A percentile compares a stretch with the other conserved stretches of the same genome.
These are phyloP conservation scores for Talaromyces trachyspermus DNA, from an alignment of 495 filamentous ascomycete genomes.

Conservation along the genomic window DNA sequence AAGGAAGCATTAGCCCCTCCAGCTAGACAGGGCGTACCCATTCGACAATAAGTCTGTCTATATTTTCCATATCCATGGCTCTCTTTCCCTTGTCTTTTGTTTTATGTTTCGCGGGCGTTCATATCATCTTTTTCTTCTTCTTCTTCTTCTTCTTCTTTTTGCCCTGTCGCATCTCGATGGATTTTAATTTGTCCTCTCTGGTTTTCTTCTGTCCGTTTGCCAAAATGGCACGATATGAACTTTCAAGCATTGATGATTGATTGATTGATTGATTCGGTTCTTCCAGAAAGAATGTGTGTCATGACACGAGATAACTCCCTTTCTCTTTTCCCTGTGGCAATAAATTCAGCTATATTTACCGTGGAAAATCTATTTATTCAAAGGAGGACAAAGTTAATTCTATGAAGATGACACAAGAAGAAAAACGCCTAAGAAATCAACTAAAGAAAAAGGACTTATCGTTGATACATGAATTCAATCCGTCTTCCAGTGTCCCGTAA, in stretches of 20 bases:
- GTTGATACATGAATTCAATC: constrained; percentile 55
- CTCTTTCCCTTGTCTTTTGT: constrained; percentile 8
- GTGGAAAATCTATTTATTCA: too few relatives aligned
- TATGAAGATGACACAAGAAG: too few relatives aligned
- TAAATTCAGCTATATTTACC: too few relatives aligned
- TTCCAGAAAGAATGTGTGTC: too few relatives aligned
- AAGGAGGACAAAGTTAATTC: too few relatives aligned
- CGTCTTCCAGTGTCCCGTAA: constrained; percentile 83
- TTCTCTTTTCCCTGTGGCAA: too few relatives aligned
- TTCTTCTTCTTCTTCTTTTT: constrained; percentile 2
- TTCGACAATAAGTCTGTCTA: constrained; percentile 37
- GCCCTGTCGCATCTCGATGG: neutral
- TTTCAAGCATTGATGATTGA: too few relatives aligned
- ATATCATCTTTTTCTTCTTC: constrained; percentile 7
- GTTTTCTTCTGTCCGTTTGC: too few relatives aligned
- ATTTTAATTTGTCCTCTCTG: too few relatives aligned
- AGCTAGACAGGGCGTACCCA: constrained; percentile 54
- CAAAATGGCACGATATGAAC: too few relatives aligned
- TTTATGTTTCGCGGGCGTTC: constrained; percentile 11
- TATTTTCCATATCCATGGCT: neutral
- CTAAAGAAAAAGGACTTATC: neutral
- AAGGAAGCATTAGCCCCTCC: constrained; percentile 38
- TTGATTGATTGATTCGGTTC: too few relatives aligned
- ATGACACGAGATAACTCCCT: too few relatives aligned
- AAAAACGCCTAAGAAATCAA: neutral